Conservation (phyloP, 1,284 basidiomycete genomes). For the Polyporus tsugae region DNA sequence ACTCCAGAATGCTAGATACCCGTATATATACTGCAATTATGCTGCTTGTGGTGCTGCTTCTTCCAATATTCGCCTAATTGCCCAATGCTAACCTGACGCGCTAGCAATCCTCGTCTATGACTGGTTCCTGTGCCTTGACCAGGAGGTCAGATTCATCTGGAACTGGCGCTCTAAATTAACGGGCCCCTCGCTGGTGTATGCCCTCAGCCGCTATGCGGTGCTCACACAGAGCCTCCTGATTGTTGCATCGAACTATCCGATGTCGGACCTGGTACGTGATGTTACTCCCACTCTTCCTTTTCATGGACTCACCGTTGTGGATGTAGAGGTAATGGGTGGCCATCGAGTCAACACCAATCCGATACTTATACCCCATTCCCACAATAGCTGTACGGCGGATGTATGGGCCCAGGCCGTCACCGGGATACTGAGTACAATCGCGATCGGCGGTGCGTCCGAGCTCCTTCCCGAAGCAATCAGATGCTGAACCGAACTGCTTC, state of each 20-base stretch:
- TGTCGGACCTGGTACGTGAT: background rate
- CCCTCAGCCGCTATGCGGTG: background rate
- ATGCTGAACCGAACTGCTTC: background rate
- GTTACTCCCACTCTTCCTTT: background rate
- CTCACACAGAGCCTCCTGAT: background rate
- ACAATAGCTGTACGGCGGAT: background rate
- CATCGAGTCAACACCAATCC: background rate
- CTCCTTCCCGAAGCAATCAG: background rate
- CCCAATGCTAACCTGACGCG: no score
- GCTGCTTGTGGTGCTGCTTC: no score
- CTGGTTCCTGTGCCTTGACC: no score
- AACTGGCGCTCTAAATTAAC: background rate
- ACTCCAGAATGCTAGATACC: no score
- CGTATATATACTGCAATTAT: no score
- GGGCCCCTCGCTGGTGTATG: background rate
- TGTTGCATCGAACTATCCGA: background rate
- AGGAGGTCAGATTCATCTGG: background rate
- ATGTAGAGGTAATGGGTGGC: background rate
- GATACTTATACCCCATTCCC: background rate
- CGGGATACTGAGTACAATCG: background rate
- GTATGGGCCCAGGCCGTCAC: background rate
- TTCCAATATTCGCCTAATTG: no score
- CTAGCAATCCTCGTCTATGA: no score
- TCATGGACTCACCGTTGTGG: no score
- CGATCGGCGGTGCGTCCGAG: background rate